phyloP scores from a whole-genome alignment of 1,284 basidiomycete species.

The Vanrija humicola region DNA sequence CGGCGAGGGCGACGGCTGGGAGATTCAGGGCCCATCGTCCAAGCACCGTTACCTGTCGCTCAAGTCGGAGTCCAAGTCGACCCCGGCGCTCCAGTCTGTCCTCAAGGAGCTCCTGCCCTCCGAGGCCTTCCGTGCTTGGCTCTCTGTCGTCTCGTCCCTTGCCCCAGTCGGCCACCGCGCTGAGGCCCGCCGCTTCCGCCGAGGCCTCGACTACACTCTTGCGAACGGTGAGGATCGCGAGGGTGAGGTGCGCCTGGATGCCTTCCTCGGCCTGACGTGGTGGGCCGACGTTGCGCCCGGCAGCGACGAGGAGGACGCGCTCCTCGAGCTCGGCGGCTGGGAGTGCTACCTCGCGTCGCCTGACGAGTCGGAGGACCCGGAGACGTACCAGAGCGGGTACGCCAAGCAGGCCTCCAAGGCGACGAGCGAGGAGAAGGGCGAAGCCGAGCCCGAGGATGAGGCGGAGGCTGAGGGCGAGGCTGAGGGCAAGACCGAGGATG shows the following conservation, averaged over 20 bases:
- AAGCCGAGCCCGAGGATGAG: conserved; percentile 2
- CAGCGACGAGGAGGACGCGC: conserved; percentile 49
- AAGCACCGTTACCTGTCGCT: conserved; percentile 87
- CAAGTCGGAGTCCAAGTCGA: conserved; percentile 17
- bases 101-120: conserved; percentile 68
- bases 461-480: conserved; percentile 16
- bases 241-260: conserved; percentile 73
- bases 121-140: conserved; percentile 82
- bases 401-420: conserved; percentile 35
- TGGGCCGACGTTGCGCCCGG: conserved; percentile 52
- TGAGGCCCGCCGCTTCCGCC: conserved; percentile 82
- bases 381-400: conserved; percentile 72
- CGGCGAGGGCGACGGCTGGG: conserved; percentile 61
- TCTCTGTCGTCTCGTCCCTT: conserved; percentile 72
- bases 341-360: conserved; percentile 96
- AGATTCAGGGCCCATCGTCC: conserved; percentile 79
- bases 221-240: conserved; percentile 76
- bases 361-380: conserved; percentile 88
- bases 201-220: conserved; percentile 91
- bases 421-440: conserved; percentile 40
- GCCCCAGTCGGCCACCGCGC: conserved; percentile 69
- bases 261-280: conserved; percentile 85
- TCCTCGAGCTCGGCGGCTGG: conserved; percentile 80
- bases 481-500: conserved; percentile 25
- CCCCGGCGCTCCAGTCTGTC: conserved; percentile 59